Base-by-base conservation (phyloP, 2,329 filamentous ascomycete genomes). In the Fusarium acutatum region DNA sequence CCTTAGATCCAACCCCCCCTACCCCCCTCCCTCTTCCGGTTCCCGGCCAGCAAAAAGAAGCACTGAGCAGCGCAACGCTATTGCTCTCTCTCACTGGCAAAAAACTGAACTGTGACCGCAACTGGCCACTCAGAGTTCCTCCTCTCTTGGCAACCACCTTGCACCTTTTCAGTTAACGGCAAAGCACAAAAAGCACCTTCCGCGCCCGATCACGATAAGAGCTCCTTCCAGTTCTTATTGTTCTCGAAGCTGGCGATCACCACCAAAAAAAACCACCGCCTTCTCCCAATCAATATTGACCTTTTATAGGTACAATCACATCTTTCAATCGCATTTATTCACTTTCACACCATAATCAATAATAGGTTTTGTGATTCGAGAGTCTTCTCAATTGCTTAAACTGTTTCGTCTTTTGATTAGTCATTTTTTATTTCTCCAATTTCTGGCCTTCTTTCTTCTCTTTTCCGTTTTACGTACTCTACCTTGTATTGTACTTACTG, bases 171-270 rank as follows among this genome's bases (percentile, higher is more conserved):
- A 67, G 60, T 49, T 57, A 60, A 63, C 69, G 47, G 62, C 72
- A 61, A 71, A 76, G 64, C 71, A 71, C 65, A 70, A 72, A 72
- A 69, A 69, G 64, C 69, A 64, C 57, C 70, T 73, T 63, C 54
- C 41, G 69, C 69, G 63, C 69, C 67, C 73, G 54, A 71, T 72
- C 70, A 67, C 69, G 69, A 72, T 72, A 72, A 72, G 69, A 72
- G 69, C 69, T 70, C 41, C 43, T 60, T 69, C 30, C 56, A 41
- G 69, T 73, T 73, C 69, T 62, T 62, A 46, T 69, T 71, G 63
- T 67, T 72, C 64, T 72, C 69, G 69, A 72, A 72, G 59, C 64
- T 26, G 59, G 65, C 58, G 67, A 72, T 64, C 69, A 69, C 54
- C 69, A 59, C 67, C 52, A 46, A 72, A 70, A 69, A 59, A 40